A percentile compares a stretch with the other conserved stretches of the same genome.
These are phyloP conservation scores for Fraxinus greggii DNA, from an alignment of 305 asterid genomes.

Conservation along the genomic window DNA sequence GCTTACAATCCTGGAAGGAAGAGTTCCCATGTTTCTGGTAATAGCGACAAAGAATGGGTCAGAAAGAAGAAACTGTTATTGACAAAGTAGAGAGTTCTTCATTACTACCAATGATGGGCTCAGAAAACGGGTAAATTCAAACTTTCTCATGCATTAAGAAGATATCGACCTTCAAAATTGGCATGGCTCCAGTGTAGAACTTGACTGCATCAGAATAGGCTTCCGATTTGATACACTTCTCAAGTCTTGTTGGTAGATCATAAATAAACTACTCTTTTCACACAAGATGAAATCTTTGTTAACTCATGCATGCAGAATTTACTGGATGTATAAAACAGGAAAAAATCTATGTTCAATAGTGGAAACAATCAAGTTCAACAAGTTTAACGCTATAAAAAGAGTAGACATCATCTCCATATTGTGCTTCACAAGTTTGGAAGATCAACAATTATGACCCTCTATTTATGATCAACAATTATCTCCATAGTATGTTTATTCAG, in stretches of 20 bases:
- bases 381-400: not conserved
- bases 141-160: not conserved
- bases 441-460: not conserved
- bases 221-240: constrained; percentile 86
- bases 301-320: constrained; percentile 36
- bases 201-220: constrained; percentile 95
- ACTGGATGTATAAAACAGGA: constrained; percentile 16
- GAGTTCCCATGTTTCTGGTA: constrained; percentile 88
- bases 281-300: constrained; percentile 34
- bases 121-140: not conserved
- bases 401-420: not conserved
- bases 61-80: not conserved
- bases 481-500: not conserved
- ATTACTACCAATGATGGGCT: not conserved
- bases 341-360: not conserved
- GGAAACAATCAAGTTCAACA: not conserved
- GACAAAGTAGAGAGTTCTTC: not conserved
- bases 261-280: constrained; percentile 90
- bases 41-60: constrained; percentile 16
- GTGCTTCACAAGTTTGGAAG: not conserved
- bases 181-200: constrained; percentile 89
- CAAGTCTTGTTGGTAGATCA: constrained; percentile 86
- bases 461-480: no score
- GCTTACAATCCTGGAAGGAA: constrained; percentile 87
- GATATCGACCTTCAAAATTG: constrained; percentile 73